Percentiles rank a stretch among this genome's conserved stretches.
These are phyloP conservation scores for Talaromyces sp. DNA, from an alignment of 2,329 filamentous ascomycete genomes.

Conservation along the genomic window DNA sequence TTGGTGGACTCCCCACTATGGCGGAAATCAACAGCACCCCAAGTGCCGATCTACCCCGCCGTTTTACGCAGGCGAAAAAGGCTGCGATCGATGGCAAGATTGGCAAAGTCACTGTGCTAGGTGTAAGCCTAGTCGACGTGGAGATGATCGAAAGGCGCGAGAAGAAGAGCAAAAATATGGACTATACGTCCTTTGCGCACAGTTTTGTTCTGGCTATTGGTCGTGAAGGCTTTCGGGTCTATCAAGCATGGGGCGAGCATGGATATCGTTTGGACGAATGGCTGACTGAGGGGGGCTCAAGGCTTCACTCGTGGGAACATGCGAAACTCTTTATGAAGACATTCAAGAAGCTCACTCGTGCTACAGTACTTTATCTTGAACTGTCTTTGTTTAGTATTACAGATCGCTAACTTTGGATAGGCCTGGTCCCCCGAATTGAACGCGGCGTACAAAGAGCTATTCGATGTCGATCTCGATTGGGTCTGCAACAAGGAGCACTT, in stretches of 20 bases:
- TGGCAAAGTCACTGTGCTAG: neutral
- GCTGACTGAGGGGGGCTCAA: neutral
- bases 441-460: neutral
- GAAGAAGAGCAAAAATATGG: neutral
- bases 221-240: neutral
- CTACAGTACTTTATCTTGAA: neutral
- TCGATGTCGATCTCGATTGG: neutral
- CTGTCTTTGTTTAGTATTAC: neutral
- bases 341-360: neutral
- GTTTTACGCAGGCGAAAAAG: neutral
- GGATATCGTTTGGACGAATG: neutral
- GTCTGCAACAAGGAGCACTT: neutral
- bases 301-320: neutral
- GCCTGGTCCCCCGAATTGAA: neutral
- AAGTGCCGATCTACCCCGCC: neutral
- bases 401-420: neutral
- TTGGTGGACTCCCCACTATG: neutral
- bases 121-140: neutral
- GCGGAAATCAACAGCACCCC: neutral
- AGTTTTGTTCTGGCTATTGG: conserved; percentile 1
- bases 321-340: neutral
- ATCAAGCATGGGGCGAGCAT: neutral
- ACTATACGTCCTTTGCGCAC: conserved; percentile 5
- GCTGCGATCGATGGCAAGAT: conserved; percentile 4
- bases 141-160: neutral